Conservation (phyloP, 306 rosid genomes). For the Ammopiptanthus mongolicus region DNA sequence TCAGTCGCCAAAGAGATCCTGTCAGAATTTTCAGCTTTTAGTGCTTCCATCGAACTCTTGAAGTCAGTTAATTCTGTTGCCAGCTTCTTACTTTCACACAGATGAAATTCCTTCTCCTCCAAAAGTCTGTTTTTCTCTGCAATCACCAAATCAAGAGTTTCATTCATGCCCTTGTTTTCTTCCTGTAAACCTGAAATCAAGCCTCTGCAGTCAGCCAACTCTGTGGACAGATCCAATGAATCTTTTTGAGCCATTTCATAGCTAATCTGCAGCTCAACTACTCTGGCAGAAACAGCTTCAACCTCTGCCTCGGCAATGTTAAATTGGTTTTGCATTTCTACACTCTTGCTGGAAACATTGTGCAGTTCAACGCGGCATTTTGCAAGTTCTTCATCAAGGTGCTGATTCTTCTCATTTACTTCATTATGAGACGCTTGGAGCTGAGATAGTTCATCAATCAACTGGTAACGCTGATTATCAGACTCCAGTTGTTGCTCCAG, state of each 20-base stretch:
- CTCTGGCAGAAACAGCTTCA: constrained; percentile 56
- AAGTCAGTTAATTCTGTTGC: constrained; percentile 44
- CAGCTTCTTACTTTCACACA: constrained; percentile 54
- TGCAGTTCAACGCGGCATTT: constrained; percentile 51
- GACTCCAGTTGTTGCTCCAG: constrained; percentile 50
- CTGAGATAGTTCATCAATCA: constrained; percentile 49
- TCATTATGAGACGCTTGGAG: constrained; percentile 44
- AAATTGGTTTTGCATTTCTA: constrained; percentile 53
- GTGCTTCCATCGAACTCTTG: constrained; percentile 39
- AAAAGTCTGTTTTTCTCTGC: constrained; percentile 47
- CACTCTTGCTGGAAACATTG: constrained; percentile 44
- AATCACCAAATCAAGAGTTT: constrained; percentile 35
- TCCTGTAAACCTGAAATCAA: constrained; percentile 52
- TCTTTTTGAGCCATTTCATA: constrained; percentile 55
- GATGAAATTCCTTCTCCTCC: constrained; percentile 50
- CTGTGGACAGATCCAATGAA: constrained; percentile 42
- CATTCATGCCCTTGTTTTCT: constrained; percentile 54
- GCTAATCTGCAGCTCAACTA: constrained; percentile 47
- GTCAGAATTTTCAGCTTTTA: constrained; percentile 55
- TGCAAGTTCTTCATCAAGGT: constrained; percentile 60
- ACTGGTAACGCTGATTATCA: constrained; percentile 38
- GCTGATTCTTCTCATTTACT: constrained; percentile 52
- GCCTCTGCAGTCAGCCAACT: constrained; percentile 64
- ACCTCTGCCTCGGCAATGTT: constrained; percentile 40
- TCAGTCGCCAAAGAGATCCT: constrained; percentile 48